A percentile compares a stretch with the other conserved stretches of the same genome.
These are phyloP conservation scores for Torulaspora microellipsoides DNA, from an alignment of 805 yeast genomes.

Conservation along the genomic window DNA sequence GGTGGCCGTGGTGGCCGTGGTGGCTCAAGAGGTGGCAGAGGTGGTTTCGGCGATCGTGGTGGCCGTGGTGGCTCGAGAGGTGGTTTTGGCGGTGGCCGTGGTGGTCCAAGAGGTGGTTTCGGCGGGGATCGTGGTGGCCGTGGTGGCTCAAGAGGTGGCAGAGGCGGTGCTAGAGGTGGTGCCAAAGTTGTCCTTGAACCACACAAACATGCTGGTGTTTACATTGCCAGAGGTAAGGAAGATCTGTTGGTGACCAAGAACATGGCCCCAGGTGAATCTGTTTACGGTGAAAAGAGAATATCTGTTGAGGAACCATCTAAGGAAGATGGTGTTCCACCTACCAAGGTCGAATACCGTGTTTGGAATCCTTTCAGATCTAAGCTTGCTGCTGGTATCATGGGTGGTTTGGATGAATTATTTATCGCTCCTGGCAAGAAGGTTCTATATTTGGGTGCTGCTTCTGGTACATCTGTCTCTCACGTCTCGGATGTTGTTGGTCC, in stretches of 20 bases:
- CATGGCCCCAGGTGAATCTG: slow-evolving; percentile 97
- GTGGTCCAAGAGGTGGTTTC: slow-evolving; percentile 51
- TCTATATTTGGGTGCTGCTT: slow-evolving; percentile 96
- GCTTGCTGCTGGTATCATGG: slow-evolving; percentile 99
- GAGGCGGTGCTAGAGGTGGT: slow-evolving; percentile 84
- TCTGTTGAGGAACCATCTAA: slow-evolving; percentile 87
- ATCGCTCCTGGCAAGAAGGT: slow-evolving; percentile 98
- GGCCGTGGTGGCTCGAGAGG: slow-evolving; percentile 68
- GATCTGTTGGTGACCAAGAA: slow-evolving; percentile 96
- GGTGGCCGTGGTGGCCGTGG: slow-evolving; percentile 40
- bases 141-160: slow-evolving; percentile 60
- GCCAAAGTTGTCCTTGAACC: slow-evolving; percentile 98
- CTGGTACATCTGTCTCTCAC: slow-evolving; percentile 98
- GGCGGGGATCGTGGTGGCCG: slow-evolving; percentile 50
- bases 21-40: slow-evolving; percentile 55
- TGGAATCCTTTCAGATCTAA: slow-evolving; percentile 99
- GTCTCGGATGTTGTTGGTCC: slow-evolving; percentile 99
- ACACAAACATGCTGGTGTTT: slow-evolving; percentile 98
- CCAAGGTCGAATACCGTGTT: slow-evolving; percentile 97
- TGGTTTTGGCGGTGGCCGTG: slow-evolving; percentile 50
- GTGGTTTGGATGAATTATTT: slow-evolving; percentile 97
- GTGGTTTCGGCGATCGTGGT: slow-evolving; percentile 82
- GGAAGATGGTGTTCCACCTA: slow-evolving; percentile 83
- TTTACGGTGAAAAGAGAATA: slow-evolving; percentile 97
- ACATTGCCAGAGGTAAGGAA: slow-evolving; percentile 99